Evolutionary conservation across 1,284 basidiomycete genomes (phyloP).

Genomic region (Moesziomyces sp.): DNA sequence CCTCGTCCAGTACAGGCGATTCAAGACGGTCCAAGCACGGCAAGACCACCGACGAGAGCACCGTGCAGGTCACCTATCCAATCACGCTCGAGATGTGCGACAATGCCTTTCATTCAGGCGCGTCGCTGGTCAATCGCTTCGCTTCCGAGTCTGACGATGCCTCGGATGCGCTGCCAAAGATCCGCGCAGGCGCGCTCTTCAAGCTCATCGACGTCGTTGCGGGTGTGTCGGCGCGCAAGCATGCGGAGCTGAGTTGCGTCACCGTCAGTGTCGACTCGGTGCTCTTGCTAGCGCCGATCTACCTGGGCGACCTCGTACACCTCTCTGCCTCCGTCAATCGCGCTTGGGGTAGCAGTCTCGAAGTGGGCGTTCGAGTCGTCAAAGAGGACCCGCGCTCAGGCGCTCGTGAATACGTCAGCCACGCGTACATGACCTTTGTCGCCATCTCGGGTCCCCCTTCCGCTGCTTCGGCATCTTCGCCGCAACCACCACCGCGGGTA

Average conservation of each 20-base stretch:
- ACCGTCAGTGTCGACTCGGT: slow-evolving; percentile 68
- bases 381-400: slow-evolving; percentile 61
- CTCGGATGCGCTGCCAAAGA: slow-evolving; percentile 20
- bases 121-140: slow-evolving; percentile 7
- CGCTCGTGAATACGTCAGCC: slow-evolving; percentile 64
- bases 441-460: slow-evolving; percentile 29
- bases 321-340: slow-evolving; percentile 67
- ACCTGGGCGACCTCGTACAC: slow-evolving; percentile 61
- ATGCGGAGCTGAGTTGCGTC: slow-evolving; percentile 66
- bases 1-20: not conserved
- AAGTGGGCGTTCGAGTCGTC: slow-evolving; percentile 68
- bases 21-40: slow-evolving; percentile 10
- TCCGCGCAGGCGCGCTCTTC: slow-evolving; percentile 68
- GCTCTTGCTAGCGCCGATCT: slow-evolving; percentile 60
- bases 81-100: slow-evolving; percentile 55
- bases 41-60: slow-evolving; percentile 47
- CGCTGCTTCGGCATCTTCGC: slow-evolving; percentile 9
- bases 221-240: slow-evolving; percentile 67
- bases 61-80: slow-evolving; percentile 53
- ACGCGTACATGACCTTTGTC: slow-evolving; percentile 69
- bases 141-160: slow-evolving; percentile 7
- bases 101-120: slow-evolving; percentile 30
- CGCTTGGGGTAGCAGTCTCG: slow-evolving; percentile 67
- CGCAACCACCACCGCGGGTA: slow-evolving; percentile 36
- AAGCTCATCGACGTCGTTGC: slow-evolving; percentile 69